These are phyloP conservation scores for Daedaleopsis nitida DNA, from an alignment of 768 basidiomycete genomes.

Conservation along the genomic window DNA sequence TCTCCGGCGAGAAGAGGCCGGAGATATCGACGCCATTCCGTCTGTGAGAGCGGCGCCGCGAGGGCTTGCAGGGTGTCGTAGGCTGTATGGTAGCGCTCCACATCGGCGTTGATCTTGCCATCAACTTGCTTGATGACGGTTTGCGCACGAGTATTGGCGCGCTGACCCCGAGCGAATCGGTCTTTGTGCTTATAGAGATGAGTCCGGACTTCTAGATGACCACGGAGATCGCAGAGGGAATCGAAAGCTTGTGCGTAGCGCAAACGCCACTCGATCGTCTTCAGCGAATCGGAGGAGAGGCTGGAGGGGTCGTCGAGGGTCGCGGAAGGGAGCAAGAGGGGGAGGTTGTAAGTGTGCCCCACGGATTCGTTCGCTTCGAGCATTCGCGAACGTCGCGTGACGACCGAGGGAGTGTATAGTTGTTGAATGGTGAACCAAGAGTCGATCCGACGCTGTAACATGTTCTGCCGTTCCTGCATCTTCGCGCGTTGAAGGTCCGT, in stretches of 20 bases:
- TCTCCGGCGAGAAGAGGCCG: constrained; percentile 4
- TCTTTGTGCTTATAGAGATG: constrained; percentile 9
- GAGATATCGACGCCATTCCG: constrained; percentile 4
- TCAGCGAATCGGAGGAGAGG: neutral
- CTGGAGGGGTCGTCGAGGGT: no score
- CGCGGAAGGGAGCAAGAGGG: constrained; percentile 11
- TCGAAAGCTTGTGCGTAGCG: constrained; percentile 6
- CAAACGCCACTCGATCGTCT: neutral
- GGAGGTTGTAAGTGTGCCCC: neutral
- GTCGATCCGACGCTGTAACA: neutral
- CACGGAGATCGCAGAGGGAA: constrained; percentile 6
- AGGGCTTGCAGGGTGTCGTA: neutral
- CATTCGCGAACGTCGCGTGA: neutral
- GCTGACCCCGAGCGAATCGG: constrained; percentile 2
- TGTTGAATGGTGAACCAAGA: neutral
- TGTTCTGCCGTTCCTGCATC: neutral
- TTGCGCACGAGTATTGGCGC: constrained; percentile 3
- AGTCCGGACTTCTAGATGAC: constrained; percentile 1
- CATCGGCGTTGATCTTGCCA: constrained; percentile 1
- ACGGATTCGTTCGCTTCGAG: neutral
- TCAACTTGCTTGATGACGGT: neutral
- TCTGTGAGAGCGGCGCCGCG: neutral
- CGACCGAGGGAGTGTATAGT: neutral
- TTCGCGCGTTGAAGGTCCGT: neutral
- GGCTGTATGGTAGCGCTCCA: constrained; percentile 3